Evolutionary conservation across 2,329 filamentous ascomycete species (phyloP).

Genomic region (Diaporthe citrichinensis): DNA sequence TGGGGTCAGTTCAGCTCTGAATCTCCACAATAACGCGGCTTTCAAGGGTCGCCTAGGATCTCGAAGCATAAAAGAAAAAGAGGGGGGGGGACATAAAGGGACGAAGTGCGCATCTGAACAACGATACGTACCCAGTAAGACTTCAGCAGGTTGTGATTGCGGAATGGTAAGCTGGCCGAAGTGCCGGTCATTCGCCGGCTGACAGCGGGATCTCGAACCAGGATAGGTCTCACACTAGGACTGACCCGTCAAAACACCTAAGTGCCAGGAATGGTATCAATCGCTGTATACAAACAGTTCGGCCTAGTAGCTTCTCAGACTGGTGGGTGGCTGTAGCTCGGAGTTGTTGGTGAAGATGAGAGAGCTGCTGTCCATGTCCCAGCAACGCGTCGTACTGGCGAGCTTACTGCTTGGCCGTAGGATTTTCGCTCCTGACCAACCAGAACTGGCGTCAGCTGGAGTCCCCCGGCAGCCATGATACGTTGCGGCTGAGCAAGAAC

Average conservation of each 20-base stretch:
- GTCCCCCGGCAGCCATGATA: not conserved
- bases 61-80: not conserved
- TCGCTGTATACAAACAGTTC: not conserved
- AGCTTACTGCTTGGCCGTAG: not conserved
- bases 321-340: not conserved
- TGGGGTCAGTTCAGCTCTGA: not conserved
- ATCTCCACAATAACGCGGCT: not conserved
- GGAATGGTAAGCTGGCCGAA: too few relatives aligned
- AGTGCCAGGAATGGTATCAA: not conserved
- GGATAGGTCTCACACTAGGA: not conserved
- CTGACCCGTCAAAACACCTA: not conserved
- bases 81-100: too few relatives aligned
- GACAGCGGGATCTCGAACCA: not conserved
- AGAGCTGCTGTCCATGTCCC: not conserved
- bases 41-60: not conserved
- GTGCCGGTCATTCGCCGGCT: not conserved
- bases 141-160: not conserved
- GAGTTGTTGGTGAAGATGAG: not conserved
- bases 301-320: not conserved
- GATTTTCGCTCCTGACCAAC: not conserved
- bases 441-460: not conserved
- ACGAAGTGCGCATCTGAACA: not conserved
- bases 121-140: not conserved
- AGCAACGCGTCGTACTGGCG: not conserved
- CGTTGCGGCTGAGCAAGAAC: not conserved